phyloP scores from a whole-genome alignment of 176 grass and related monocot genomes.

The Musa schizocarpa region DNA sequence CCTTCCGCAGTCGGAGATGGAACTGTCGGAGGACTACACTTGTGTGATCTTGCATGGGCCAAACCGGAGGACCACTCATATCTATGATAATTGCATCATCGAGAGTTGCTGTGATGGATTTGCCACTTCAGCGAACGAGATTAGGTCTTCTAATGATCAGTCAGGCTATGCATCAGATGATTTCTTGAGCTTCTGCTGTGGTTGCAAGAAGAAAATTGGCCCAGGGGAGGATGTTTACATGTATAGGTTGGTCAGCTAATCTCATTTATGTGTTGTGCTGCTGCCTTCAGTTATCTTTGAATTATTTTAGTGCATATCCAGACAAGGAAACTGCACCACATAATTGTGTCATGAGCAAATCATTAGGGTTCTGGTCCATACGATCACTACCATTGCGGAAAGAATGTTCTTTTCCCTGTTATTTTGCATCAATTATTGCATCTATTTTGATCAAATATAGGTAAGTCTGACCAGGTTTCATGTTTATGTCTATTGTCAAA shows the following conservation, averaged over 20 bases:
- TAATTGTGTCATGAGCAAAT: not conserved
- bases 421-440: no score
- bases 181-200: constrained; percentile 47
- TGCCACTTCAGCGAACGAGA: constrained; percentile 1
- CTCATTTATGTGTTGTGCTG: not conserved
- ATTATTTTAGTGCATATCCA: not conserved
- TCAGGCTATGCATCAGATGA: not conserved
- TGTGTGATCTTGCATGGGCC: constrained; percentile 50
- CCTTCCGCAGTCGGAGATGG: constrained; percentile 36
- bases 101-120: constrained; percentile 21
- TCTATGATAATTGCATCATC: constrained; percentile 49
- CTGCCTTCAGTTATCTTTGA: not conserved
- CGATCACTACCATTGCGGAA: no score
- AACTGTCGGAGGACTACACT: constrained; percentile 72
- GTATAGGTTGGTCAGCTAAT: constrained; percentile 35
- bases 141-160: not conserved
- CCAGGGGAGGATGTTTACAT: constrained; percentile 54
- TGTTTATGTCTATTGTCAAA: not conserved
- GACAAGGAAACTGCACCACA: not conserved
- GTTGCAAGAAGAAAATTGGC: constrained; percentile 52
- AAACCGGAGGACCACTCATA: constrained; percentile 59
- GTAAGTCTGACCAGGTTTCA: no score
- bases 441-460: no score
- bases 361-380: no score
- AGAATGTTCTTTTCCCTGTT: no score